These are phyloP conservation scores for Penicillium sp. DNA, from an alignment of 2,329 filamentous ascomycete species.

Conservation along the genomic window DNA sequence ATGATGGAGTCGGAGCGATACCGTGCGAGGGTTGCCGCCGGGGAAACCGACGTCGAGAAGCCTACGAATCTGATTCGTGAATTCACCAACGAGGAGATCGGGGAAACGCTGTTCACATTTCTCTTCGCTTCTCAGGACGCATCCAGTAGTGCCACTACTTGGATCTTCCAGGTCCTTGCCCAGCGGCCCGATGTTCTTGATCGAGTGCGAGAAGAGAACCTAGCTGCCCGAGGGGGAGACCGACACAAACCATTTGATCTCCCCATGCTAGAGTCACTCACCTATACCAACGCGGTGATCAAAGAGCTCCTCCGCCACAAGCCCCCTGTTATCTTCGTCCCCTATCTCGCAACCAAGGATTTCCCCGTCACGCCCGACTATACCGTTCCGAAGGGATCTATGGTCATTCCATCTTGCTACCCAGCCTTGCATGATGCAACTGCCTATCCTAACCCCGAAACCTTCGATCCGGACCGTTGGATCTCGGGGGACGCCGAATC, in stretches of 20 bases:
- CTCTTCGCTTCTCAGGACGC: constrained; percentile 56
- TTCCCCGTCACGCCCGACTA: constrained; percentile 51
- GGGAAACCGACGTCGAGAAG: constrained; percentile 54
- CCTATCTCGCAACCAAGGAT: constrained; percentile 49
- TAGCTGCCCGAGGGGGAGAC: constrained; percentile 46
- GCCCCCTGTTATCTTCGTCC: constrained; percentile 56
- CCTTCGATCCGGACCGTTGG: constrained; percentile 54
- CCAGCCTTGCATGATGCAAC: constrained; percentile 52
- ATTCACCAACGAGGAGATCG: constrained; percentile 52
- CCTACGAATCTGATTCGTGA: constrained; percentile 51
- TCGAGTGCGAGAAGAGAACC: constrained; percentile 49
- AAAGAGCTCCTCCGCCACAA: constrained; percentile 54
- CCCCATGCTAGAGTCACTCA: constrained; percentile 49
- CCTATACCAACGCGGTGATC: constrained; percentile 54
- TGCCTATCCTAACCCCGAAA: constrained; percentile 48
- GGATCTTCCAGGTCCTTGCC: constrained; percentile 53
- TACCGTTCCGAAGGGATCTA: constrained; percentile 51
- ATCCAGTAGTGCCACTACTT: constrained; percentile 53
- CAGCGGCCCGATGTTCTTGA: constrained; percentile 51
- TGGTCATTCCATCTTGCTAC: constrained; percentile 53
- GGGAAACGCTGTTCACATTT: constrained; percentile 53
- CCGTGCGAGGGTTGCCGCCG: constrained; percentile 66
- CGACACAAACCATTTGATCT: constrained; percentile 43
- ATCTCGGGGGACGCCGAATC: constrained; percentile 51
- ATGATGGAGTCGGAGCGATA: constrained; percentile 78